Evolutionary conservation across 768 basidiomycete species (phyloP), one percentile per base, ranked within the genome.

Genomic region (Boletus vinaceobasis): DNA sequence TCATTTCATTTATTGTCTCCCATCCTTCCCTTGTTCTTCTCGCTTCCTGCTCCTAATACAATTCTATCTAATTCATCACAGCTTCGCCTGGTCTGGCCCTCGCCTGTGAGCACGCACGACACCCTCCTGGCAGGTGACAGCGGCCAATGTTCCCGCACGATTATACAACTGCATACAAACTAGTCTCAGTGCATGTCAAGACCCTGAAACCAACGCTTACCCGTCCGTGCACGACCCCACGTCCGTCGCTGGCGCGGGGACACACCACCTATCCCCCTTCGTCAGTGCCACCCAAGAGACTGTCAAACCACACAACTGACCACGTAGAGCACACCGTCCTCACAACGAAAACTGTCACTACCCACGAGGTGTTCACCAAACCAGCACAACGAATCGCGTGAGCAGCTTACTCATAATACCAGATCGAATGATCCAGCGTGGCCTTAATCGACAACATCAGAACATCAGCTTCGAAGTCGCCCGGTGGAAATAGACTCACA

Each of bases 81-180:
- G 50, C 57, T 62, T 67, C 50, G 61, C 60, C 43, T 50, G 53
- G 53, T 68, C 68, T 14, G 78, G 78, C 13, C 73, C 77, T 57
- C 78, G 76, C 58, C 77, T 72, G 60, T 80, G 74, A 31, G 83
- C 84, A 39, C 88, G 80, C 39, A 89, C 75, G 8, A 90, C 86
- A 7, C 90, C 90, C 74, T 92, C 90, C 66, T 93, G 90, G 26
- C 86, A 82, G 29, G 81, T 84, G 13, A 88, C 81, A n/a, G 89
- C 90, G 26, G 91, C 77, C 13, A 92, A 72, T 7, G 65, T 78
- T 8, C 90, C 89, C 26, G 71, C 67, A 27, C 77, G 81, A n/a
- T 83, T 83, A 66, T 87, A 92, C 64, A 92, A 71, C 87, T 23
- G 23, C 23, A 23, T 91, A 37, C 55, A 39, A 31, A 53, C 44